These are phyloP conservation scores for Colletotrichum sp. DNA, from an alignment of 2,329 filamentous ascomycete species.

Conservation along the genomic window DNA sequence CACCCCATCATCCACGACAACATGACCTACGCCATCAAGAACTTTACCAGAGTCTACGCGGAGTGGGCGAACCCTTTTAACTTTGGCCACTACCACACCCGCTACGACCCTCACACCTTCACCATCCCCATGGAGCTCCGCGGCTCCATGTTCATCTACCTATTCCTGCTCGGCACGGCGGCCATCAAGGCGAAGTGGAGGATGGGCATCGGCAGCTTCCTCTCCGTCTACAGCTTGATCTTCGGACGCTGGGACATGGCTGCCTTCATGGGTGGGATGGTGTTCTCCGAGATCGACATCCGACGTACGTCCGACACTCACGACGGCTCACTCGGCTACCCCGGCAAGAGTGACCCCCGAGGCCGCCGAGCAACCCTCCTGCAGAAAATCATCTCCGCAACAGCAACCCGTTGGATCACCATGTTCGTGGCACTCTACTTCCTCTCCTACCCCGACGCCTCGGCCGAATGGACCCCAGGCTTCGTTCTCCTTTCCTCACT, in stretches of 20 bases:
- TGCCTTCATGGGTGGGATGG: conserved; percentile 40
- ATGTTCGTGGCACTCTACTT: conserved; percentile 39
- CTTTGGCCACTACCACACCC: conserved; percentile 41
- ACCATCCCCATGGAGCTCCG: conserved; percentile 48
- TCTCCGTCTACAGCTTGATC: conserved; percentile 37
- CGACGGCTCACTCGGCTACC: conserved; percentile 21
- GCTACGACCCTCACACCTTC: conserved; percentile 46
- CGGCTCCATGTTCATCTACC: conserved; percentile 44
- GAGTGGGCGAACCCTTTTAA: conserved; percentile 48
- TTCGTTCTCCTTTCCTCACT: conserved; percentile 37
- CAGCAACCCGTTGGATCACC: conserved; percentile 29
- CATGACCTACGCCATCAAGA: conserved; percentile 39
- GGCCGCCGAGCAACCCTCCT: conserved; percentile 5
- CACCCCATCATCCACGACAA: conserved; percentile 44
- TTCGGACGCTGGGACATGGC: conserved; percentile 46
- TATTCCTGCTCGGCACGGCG: conserved; percentile 43
- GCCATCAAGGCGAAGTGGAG: conserved; percentile 39
- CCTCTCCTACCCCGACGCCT: conserved; percentile 43
- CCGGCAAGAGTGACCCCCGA: conserved; percentile 3
- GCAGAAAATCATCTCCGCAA: conserved; percentile 16
- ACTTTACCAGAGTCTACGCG: conserved; percentile 40
- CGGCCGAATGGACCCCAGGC: conserved; percentile 42
- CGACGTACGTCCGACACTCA: conserved; percentile 19
- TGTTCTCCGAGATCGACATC: conserved; percentile 42
- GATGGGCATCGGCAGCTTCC: conserved; percentile 29